These are phyloP conservation scores for Boletales sp. DNA, from an alignment of 768 basidiomycete species.

Conservation along the genomic window DNA sequence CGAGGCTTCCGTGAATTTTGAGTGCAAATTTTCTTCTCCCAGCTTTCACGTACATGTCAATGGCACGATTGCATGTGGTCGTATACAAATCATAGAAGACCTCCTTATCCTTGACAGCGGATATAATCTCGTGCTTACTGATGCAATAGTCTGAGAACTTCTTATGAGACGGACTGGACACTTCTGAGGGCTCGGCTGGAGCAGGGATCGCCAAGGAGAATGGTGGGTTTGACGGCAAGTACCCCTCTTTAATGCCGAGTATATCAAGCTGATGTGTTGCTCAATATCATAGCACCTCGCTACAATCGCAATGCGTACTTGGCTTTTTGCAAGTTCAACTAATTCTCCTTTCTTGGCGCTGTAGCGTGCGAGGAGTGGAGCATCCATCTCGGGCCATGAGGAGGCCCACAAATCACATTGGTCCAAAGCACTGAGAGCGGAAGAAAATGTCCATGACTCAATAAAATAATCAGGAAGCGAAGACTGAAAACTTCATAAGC, in stretches of 20 bases:
- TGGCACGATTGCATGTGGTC: slow-evolving; percentile 70
- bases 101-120: slow-evolving; percentile 51
- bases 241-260: slow-evolving; percentile 69
- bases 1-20: slow-evolving; percentile 80
- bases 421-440: slow-evolving; percentile 78
- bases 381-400: slow-evolving; percentile 42
- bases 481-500: slow-evolving; percentile 34
- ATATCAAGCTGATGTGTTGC: slow-evolving; percentile 64
- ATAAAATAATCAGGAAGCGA: slow-evolving; percentile 69
- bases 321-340: slow-evolving; percentile 80
- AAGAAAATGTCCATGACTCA: slow-evolving; percentile 92
- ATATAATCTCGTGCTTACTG: slow-evolving; percentile 57
- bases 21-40: slow-evolving; percentile 83
- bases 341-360: slow-evolving; percentile 86
- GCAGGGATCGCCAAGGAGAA: slow-evolving; percentile 55
- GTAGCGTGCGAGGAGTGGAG: slow-evolving; percentile 45
- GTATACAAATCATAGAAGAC: slow-evolving; percentile 79
- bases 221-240: slow-evolving; percentile 69
- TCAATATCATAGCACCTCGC: background rate
- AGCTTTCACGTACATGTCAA: slow-evolving; percentile 81
- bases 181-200: slow-evolving; percentile 4
- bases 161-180: slow-evolving; percentile 18
- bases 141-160: slow-evolving; percentile 35
- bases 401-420: slow-evolving; percentile 72
- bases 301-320: slow-evolving; percentile 47